phyloP scores from a whole-genome alignment of 176 grass and related monocot genomes.

The Zea mays region Zm-B73-REFERENCE-NAM-5.0 NC_050096.1:279906001-279906500 shows the following conservation, averaged over 20 bases:
- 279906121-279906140: neutral
- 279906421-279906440: constrained; percentile 31
- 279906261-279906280: constrained; percentile 32
- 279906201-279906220: too few species aligned
- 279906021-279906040: constrained; percentile 43
- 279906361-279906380: constrained; percentile 24
- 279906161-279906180: neutral
- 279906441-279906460: constrained; percentile 44
- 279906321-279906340: constrained; percentile 6
- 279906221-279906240: neutral
- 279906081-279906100: constrained; percentile 3
- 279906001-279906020: constrained; percentile 43
- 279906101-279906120: neutral
- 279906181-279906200: neutral
- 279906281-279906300: constrained; percentile 35
- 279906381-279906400: constrained; percentile 32
- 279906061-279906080: constrained; percentile 36
- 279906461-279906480: constrained; percentile 30
- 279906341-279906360: constrained; percentile 8
- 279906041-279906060: constrained; percentile 23
- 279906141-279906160: neutral
- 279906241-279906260: neutral
- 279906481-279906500: constrained; percentile 5
- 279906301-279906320: constrained; percentile 36
- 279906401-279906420: constrained; percentile 16